Evolutionary conservation across 2,329 filamentous ascomycete genomes (phyloP).

Genomic region (Metarhizium brunneum): DNA sequence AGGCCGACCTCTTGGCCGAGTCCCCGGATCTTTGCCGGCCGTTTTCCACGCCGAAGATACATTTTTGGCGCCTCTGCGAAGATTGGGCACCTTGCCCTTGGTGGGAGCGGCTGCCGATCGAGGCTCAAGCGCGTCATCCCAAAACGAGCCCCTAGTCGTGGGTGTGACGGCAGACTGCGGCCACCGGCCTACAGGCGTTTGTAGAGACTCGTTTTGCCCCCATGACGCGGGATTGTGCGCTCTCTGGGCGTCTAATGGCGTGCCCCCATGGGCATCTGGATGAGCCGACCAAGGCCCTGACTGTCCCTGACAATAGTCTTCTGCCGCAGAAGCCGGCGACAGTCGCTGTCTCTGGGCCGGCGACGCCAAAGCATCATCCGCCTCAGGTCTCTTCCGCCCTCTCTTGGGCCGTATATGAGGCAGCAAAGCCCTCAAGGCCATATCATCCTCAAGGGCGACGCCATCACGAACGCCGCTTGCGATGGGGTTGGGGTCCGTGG

Average conservation of each 20-base stretch:
- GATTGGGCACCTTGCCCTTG: slow-evolving; percentile 34
- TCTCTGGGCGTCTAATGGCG: slow-evolving; percentile 13
- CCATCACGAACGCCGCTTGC: slow-evolving; percentile 65
- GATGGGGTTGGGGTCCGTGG: slow-evolving; percentile 52
- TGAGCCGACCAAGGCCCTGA: slow-evolving; percentile 39
- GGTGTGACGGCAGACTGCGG: slow-evolving; percentile 73
- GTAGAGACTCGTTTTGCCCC: slow-evolving; percentile 38
- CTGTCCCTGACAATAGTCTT: slow-evolving; percentile 22
- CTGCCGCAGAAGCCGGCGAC: slow-evolving; percentile 39
- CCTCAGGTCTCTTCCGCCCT: slow-evolving; percentile 54
- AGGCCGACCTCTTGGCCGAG: slow-evolving; percentile 71
- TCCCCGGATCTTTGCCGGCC: slow-evolving; percentile 48
- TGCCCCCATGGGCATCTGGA: slow-evolving; percentile 20
- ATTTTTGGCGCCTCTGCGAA: slow-evolving; percentile 68
- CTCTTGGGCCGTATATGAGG: slow-evolving; percentile 62
- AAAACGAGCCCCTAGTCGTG: slow-evolving; percentile 41
- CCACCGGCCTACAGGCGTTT: slow-evolving; percentile 59
- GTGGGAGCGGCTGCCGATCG: slow-evolving; percentile 66
- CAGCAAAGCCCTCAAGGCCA: slow-evolving; percentile 74
- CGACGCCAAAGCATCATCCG: slow-evolving; percentile 40
- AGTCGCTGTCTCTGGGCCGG: slow-evolving; percentile 53
- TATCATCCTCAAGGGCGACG: slow-evolving; percentile 77
- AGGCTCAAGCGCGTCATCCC: slow-evolving; percentile 52
- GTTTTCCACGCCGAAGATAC: slow-evolving; percentile 87
- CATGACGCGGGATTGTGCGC: slow-evolving; percentile 15